These are phyloP conservation scores for Globisporangium okanoganense DNA, from an alignment of 352 stramenopile genomes.

Conservation along the genomic window DNA sequence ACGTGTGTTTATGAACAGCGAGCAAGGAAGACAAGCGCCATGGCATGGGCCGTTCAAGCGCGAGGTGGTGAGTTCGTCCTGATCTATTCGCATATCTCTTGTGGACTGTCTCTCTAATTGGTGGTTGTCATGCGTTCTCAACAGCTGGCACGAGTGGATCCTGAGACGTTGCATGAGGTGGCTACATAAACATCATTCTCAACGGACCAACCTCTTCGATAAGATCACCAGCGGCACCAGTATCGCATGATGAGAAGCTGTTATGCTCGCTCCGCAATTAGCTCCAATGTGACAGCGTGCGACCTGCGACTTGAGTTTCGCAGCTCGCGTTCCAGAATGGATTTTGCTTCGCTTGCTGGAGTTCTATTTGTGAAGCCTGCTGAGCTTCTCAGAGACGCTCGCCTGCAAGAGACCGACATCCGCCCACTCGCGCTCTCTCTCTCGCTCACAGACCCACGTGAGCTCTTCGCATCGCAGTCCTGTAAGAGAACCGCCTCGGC, in stretches of 20 bases:
- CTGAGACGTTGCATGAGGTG: background rate
- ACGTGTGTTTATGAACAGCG: background rate
- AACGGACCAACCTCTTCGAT: background rate
- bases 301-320: constrained; percentile 2
- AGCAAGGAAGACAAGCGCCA: background rate
- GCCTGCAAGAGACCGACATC: background rate
- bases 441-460: background rate
- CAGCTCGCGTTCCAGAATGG: background rate
- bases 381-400: background rate
- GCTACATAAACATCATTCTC: background rate
- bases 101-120: background rate
- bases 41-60: background rate
- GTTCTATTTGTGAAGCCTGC: constrained; percentile 1
- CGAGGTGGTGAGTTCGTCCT: background rate
- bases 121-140: background rate
- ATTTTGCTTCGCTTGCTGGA: background rate
- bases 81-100: background rate
- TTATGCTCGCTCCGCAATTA: constrained; percentile 1
- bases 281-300: background rate
- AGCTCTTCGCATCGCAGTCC: background rate
- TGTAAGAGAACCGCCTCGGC: background rate
- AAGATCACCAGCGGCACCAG: background rate
- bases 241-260: background rate
- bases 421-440: background rate
- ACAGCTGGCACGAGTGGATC: background rate